Conservation (phyloP, 1,284 basidiomycete genomes). For the Pholiota adiposa region DNA sequence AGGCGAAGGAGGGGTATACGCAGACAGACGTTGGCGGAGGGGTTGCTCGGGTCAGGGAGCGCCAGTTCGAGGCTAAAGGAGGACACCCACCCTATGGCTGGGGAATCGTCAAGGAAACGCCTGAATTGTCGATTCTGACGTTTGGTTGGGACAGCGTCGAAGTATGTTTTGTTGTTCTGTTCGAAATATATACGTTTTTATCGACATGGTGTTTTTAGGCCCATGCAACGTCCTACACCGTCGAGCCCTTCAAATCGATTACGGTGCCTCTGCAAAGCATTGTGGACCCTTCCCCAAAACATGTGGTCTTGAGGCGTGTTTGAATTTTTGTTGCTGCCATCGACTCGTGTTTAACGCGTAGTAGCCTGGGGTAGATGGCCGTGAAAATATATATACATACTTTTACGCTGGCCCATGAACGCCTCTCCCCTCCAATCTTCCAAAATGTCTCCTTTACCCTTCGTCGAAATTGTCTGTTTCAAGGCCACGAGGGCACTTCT, state of each 20-base stretch:
- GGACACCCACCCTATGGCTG: slow-evolving; percentile 19
- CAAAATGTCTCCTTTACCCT: neutral
- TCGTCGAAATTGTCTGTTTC: slow-evolving; percentile 14
- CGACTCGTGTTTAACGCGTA: neutral
- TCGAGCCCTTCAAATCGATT: neutral
- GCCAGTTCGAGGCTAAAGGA: slow-evolving; percentile 15
- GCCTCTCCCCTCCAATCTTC: neutral
- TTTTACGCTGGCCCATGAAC: neutral
- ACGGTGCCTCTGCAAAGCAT: neutral
- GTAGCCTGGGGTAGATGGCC: neutral
- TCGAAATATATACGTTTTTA: neutral
- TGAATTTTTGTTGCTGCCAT: neutral
- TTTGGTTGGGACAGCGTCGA: slow-evolving; percentile 31
- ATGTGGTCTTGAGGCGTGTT: neutral
- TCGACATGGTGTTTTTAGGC: neutral
- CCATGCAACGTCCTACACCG: neutral
- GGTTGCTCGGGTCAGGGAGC: slow-evolving; percentile 10
- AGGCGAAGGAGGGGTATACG: slow-evolving; percentile 5
- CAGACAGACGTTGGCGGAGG: slow-evolving; percentile 12
- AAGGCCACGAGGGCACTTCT: slow-evolving; percentile 13
- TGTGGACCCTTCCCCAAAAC: neutral
- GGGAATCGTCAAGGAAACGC: slow-evolving; percentile 22
- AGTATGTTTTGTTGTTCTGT: slow-evolving; percentile 10
- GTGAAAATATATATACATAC: slow-evolving; percentile 1
- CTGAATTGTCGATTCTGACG: slow-evolving; percentile 19